Base-by-base conservation (phyloP, 2,329 filamentous ascomycete genomes). In the Fusarium brachygibbosum region DNA sequence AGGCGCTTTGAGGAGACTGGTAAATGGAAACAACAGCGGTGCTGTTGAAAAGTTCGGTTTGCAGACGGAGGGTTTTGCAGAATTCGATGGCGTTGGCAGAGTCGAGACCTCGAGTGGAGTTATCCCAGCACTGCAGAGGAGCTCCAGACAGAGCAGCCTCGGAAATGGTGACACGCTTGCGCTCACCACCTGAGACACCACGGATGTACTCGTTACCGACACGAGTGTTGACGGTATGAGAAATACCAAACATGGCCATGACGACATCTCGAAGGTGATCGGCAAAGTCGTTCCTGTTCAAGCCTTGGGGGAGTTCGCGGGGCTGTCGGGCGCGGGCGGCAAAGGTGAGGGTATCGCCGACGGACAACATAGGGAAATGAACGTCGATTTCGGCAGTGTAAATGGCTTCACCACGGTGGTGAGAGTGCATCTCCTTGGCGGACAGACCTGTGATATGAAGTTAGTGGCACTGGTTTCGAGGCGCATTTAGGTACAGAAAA, bases 301-400 rank as follows among this genome's bases (percentile, higher is more conserved):
- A 82, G 38, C 89, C 89, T 10, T 84, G 81, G 6, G 90, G 90
- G 4, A 90, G 83, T 32, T 85, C 73, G 41, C 87, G 86, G 4
- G 91, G 90, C 50, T 90, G 87, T 58, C 91, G 86, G 8, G 92
- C 91, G 19, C 87, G 84, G 6, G 92, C 91, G 19, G 92, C 92
- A 66, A 95, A 95, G 56, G 88, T 90, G 46, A 95, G 84, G 2
- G 93, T 96, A 73, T 95, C 91, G 52, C 91, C 91, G 42, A 95
- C 92, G 3, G 87, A 90, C 73, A 96, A 80, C 80, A 90, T 87
- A 14, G 92, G 91, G 75, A 94, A 94, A 79, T 94, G 92, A 6
- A 92, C 90, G 76, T 97, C 93, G 35, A 93, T 90, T 78, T 96
- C 93, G 62, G 92, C 92, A 0, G 92, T 94, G 80, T 96, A 96